Conservation (phyloP, 1,284 basidiomycete species). For the Tilletia caries region DNA sequence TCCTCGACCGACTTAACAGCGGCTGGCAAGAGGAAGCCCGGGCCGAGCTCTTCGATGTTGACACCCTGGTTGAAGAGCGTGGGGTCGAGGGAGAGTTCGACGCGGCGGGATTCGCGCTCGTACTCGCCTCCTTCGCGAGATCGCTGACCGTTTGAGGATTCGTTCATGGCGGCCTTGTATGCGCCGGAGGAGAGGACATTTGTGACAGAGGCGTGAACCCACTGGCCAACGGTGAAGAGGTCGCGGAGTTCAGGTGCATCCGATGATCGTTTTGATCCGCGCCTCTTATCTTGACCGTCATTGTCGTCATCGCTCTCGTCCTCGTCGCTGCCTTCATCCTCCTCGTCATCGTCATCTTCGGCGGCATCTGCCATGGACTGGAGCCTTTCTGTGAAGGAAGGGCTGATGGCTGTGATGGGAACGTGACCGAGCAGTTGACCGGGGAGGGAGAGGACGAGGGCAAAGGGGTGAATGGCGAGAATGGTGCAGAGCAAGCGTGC, state of each 20-base stretch:
- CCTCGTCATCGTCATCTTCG: constrained; percentile 60
- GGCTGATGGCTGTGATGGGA: constrained; percentile 90
- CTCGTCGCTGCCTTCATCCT: constrained; percentile 58
- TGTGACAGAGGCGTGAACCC: constrained; percentile 74
- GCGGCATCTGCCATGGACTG: constrained; percentile 54
- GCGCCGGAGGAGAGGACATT: constrained; percentile 61
- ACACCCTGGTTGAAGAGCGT: constrained; percentile 81
- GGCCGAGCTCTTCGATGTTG: constrained; percentile 70
- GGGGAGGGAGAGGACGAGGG: constrained; percentile 85
- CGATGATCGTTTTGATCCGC: constrained; percentile 17
- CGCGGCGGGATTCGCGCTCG: constrained; percentile 52
- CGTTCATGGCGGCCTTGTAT: constrained; percentile 65
- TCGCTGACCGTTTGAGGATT: constrained; percentile 56
- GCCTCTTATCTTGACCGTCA: constrained; percentile 16
- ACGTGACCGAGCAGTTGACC: constrained; percentile 92
- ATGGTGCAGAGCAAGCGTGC: constrained; percentile 85
- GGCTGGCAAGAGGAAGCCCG: constrained; percentile 39
- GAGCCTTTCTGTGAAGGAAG: constrained; percentile 69
- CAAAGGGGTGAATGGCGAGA: constrained; percentile 80
- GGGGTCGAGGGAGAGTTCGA: constrained; percentile 85
- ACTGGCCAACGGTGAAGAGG: constrained; percentile 81
- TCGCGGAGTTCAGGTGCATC: constrained; percentile 55
- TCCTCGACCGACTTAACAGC: constrained; percentile 75
- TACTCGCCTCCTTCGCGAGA: constrained; percentile 43
- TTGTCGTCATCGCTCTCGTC: constrained; percentile 45